Evolutionary conservation across 2,329 filamentous ascomycete species (phyloP).

Genomic region (Microascus cirrosus): DNA sequence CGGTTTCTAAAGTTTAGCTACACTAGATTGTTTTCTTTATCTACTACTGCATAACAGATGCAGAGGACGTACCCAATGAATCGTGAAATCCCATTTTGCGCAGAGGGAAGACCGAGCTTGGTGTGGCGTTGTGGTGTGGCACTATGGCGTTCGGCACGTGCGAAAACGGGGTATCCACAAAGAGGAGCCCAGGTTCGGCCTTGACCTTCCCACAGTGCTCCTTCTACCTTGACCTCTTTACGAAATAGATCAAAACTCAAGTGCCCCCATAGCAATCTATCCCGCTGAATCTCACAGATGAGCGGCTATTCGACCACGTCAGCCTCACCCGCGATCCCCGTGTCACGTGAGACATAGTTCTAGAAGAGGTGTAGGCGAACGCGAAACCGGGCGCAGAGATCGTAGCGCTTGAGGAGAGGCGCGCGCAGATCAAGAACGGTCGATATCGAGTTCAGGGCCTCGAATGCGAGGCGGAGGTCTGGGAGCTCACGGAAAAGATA

Average conservation of each 20-base stretch:
- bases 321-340: constrained; percentile 16
- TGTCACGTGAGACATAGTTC: constrained; percentile 17
- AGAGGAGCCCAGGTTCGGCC: too few species aligned
- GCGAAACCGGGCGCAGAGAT: constrained; percentile 16
- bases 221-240: too few species aligned
- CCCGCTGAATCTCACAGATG: too few species aligned
- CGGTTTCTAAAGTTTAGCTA: too few species aligned
- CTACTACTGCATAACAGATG: not conserved
- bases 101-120: not conserved
- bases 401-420: constrained; percentile 10
- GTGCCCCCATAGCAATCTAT: too few species aligned
- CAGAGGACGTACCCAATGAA: not conserved
- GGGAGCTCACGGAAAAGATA: constrained; percentile 10
- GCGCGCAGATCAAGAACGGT: constrained; percentile 13
- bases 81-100: not conserved
- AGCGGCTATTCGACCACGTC: constrained; percentile 11
- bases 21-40: not conserved
- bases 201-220: too few species aligned
- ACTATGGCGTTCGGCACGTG: too few species aligned
- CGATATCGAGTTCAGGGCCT: constrained; percentile 12
- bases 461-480: constrained; percentile 13
- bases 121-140: not conserved
- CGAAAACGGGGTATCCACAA: too few species aligned
- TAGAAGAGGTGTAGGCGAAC: constrained; percentile 14
- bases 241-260: too few species aligned